Evolutionary conservation across 2,329 filamentous ascomycete genomes (phyloP).

Genomic region (Cladosporium colombiae): DNA sequence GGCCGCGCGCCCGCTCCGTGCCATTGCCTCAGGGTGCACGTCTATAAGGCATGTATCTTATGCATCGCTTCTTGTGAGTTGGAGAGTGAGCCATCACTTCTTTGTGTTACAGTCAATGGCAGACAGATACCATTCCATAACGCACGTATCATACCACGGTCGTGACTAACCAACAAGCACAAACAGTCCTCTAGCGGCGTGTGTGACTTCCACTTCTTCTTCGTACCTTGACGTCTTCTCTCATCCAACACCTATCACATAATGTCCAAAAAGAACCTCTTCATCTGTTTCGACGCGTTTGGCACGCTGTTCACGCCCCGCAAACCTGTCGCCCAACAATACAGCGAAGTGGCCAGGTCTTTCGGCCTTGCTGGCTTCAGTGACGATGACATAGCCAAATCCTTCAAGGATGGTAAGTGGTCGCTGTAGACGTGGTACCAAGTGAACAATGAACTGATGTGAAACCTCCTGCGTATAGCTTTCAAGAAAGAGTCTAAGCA

Average conservation of each 20-base stretch:
- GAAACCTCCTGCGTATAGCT: conserved; percentile 34
- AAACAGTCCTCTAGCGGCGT: not conserved
- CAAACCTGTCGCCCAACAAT: conserved; percentile 54
- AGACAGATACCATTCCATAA: not conserved
- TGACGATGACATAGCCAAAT: conserved; percentile 44
- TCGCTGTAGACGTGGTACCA: not conserved
- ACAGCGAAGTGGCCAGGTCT: conserved; percentile 53
- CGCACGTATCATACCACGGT: not conserved
- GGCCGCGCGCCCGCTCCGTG: not conserved
- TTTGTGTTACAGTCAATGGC: not conserved
- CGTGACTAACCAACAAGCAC: not conserved
- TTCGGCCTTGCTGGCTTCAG: conserved; percentile 51
- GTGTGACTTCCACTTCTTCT: not conserved
- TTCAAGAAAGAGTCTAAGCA: conserved; percentile 50
- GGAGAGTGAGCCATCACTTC: not conserved
- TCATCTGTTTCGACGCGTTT: conserved; percentile 66
- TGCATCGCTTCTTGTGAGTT: not conserved
- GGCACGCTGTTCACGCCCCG: conserved; percentile 62
- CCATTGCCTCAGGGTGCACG: not conserved
- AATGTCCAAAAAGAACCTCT: conserved; percentile 46
- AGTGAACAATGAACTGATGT: not conserved
- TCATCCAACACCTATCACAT: not conserved
- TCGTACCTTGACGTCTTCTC: not conserved
- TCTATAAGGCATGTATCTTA: not conserved
- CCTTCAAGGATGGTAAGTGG: conserved; percentile 42